Evolutionary conservation across 495 filamentous ascomycete genomes (phyloP), one percentile per base, ranked within the genome.

Genomic region (Aspergillus leporis): DNA sequence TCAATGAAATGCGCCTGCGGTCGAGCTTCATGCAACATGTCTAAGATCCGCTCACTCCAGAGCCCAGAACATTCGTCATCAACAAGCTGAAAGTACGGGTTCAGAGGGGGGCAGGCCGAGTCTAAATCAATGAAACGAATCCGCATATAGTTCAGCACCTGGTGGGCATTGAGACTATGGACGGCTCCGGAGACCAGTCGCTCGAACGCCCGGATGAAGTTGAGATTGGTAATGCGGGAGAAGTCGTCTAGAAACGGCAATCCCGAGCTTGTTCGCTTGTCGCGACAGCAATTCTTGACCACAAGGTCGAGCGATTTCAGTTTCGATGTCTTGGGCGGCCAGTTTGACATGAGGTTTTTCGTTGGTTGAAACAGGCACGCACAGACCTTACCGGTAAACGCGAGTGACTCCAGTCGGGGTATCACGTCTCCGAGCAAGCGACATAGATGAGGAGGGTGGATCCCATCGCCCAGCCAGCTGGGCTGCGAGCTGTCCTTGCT

Each of bases 91-190:
- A 90, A 91, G 62, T 85, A 83, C 0, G 88, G 88, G 61, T 90
- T 90, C 2, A 90, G 71, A 4, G 81, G 80, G 0, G 66, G 73
- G 48, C 67, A 66, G 13, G 66, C 76, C 67, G 73, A 78, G 81
- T 87, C 87, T 3, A 90, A 78, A 66, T 91, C 87, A 23, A 91
- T 83, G 65, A 87, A 90, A 52, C 87, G 85, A 61, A 91, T 88
- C 55, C 86, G 76, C 23, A 91, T 70, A 64, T 81, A 80, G 23
- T 83, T 68, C 14, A 91, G 71, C 7, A 69, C 67, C 38, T 75
- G 75, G 54, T 88, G 78, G 16, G 73, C 68, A 10, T 79, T 74
- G 14, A 90, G 70, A 22, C 82, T 75, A 22, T 79, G 73, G n/a
- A 89, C 80, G 12, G 81, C 85, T 10, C 79, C 77, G 2, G 88